These are phyloP conservation scores for Rhodotorula babjevae DNA, from an alignment of 768 basidiomycete species.

Conservation along the genomic window DNA sequence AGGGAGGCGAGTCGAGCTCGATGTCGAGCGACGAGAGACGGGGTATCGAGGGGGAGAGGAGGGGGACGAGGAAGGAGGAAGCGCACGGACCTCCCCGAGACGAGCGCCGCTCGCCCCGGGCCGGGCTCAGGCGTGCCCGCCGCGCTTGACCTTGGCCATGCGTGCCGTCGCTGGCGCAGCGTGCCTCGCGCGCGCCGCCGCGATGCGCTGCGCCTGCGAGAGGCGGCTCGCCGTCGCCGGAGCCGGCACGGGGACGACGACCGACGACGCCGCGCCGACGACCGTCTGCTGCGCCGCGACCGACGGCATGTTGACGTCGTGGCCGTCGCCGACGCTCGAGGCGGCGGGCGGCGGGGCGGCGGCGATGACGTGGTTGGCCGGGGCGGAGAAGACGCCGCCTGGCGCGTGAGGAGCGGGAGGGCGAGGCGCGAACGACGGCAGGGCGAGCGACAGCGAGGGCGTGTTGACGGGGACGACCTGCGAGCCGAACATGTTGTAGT, in stretches of 20 bases:
- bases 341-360: not conserved
- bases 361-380: not conserved
- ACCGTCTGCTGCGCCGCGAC: no score
- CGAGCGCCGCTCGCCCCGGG: no score
- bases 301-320: no score
- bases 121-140: not conserved
- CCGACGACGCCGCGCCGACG: no score
- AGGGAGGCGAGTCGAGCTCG: no score
- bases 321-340: not conserved
- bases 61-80: not conserved
- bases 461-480: not conserved
- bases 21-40: not conserved
- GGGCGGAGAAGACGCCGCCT: not conserved
- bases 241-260: not conserved
- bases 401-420: not conserved
- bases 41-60: not conserved
- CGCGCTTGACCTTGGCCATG: conserved; percentile 5
- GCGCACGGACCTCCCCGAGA: not conserved
- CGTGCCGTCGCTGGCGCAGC: not conserved
- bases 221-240: not conserved
- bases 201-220: not conserved
- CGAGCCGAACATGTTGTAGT: conserved; percentile 11
- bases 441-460: not conserved
- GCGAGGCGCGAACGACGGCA: conserved; percentile 5
- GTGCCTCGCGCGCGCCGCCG: not conserved